Base-by-base conservation (phyloP, 306 rosid genomes). In the Quercus aquifolioides region DNA sequence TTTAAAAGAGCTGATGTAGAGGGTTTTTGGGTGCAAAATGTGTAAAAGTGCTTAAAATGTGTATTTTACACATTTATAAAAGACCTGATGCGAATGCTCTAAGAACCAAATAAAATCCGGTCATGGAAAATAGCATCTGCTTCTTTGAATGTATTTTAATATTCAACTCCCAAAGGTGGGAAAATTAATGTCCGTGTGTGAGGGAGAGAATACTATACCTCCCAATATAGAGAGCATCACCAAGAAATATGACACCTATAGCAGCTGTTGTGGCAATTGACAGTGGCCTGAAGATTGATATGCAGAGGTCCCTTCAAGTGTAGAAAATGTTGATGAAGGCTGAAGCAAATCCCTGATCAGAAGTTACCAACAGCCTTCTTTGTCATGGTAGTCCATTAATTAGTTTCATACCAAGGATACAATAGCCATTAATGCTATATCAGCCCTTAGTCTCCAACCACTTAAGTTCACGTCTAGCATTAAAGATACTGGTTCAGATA, bases 211-310 rank as follows among this genome's bases (percentile, higher is more conserved):
- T 20, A 9, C 23, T 4, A n/a, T 75, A 86, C 87, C 85, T 74
- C 54, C 89, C 85, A 6, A 87, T 73, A 56, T 38, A 46, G 57
- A 84, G 82, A 35, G 60, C 65, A 59, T 84, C 90, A 19, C 73
- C 79, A 67, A 87, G 83, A 60, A 84, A 85, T 17, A 80, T 55
- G 74, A 82, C 78, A 74, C 83, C 56, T 3, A 65, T 43, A 25
- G 69, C 72, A 74, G 88, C 86, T 17, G 88, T 79, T 49, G 77
- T 77, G 35, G 31, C 79, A 20, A 82, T 80, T 3, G 90, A 82
- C 43, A 87, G 62, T 6, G 90, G 90, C 82, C 57, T 84, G 77
- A 83, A 83, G 18, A 64, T 82, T 11, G 83, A 21, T 33, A 74
- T 74, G 81, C 1, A 83, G 78, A 41, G 84, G 81, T 28, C 82